A percentile compares a stretch with the other conserved stretches of the same genome.
Conservation (phyloP, 495 filamentous ascomycete species). For the Penicillium desertorum region DNA sequence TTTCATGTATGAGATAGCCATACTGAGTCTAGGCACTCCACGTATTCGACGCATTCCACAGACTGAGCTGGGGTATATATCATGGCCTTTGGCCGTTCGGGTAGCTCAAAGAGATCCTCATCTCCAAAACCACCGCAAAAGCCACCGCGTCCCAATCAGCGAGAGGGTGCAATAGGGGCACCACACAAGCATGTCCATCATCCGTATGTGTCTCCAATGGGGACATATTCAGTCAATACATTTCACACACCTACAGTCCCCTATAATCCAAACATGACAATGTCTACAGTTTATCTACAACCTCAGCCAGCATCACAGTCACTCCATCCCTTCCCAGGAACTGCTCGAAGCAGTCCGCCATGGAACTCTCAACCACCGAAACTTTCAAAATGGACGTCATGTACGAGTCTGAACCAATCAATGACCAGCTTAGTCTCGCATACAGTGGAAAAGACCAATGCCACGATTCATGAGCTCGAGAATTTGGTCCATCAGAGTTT, state of each 20-base stretch:
- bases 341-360: background rate
- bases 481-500: constrained; percentile 18
- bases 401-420: constrained; percentile 15
- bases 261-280: background rate
- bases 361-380: background rate
- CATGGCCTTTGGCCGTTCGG: constrained; percentile 7
- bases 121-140: constrained; percentile 8
- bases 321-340: background rate
- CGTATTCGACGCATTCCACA: background rate
- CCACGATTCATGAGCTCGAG: constrained; percentile 23
- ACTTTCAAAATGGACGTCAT: constrained; percentile 20
- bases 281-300: constrained; percentile 8
- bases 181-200: background rate
- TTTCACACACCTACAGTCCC: constrained; percentile 6
- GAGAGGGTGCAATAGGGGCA: background rate
- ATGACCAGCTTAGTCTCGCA: constrained; percentile 19
- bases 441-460: constrained; percentile 21
- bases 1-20: background rate
- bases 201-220: background rate
- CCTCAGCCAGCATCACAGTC: background rate
- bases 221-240: constrained; percentile 1
- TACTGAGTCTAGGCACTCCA: background rate
- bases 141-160: constrained; percentile 8
- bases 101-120: background rate
- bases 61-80: background rate